Percentiles rank a stretch among this genome's conserved stretches.
Conservation (phyloP, 495 filamentous ascomycete genomes). For the Neurospora tetrasperma region DNA sequence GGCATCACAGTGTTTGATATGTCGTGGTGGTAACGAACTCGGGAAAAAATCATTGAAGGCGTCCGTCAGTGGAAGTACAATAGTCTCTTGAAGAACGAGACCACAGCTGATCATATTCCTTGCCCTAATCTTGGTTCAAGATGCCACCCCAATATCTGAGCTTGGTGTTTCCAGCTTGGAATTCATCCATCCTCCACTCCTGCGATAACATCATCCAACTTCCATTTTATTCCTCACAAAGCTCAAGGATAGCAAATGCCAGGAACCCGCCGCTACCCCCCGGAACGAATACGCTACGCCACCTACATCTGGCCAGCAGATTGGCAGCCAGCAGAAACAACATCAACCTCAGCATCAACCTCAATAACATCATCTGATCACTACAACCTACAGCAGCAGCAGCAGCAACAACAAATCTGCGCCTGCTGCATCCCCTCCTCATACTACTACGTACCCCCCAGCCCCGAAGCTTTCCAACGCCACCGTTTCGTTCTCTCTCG, state of each 20-base stretch:
- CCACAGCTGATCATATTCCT: neutral
- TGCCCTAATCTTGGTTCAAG: neutral
- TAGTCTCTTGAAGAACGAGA: neutral
- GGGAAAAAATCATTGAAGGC: neutral
- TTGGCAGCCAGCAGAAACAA: neutral
- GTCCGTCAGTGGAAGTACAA: neutral
- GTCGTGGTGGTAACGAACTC: neutral
- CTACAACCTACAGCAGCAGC: neutral
- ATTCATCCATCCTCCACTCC: neutral
- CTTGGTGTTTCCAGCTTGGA: neutral
- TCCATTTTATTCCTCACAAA: neutral
- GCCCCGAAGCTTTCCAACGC: neutral
- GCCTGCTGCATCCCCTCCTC: neutral
- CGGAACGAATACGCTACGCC: neutral
- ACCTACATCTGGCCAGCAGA: neutral
- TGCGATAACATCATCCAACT: neutral
- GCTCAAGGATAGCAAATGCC: neutral
- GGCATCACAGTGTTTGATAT: neutral
- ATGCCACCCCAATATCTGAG: neutral
- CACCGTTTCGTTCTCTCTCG: neutral
- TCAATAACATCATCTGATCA: neutral
- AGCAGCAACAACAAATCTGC: neutral
- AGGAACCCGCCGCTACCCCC: neutral
- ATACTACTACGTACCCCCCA: neutral
- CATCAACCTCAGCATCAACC: neutral